phyloP scores from a whole-genome alignment of 2,329 filamentous ascomycete species.

The Lachnellula occidentalis region DNA sequence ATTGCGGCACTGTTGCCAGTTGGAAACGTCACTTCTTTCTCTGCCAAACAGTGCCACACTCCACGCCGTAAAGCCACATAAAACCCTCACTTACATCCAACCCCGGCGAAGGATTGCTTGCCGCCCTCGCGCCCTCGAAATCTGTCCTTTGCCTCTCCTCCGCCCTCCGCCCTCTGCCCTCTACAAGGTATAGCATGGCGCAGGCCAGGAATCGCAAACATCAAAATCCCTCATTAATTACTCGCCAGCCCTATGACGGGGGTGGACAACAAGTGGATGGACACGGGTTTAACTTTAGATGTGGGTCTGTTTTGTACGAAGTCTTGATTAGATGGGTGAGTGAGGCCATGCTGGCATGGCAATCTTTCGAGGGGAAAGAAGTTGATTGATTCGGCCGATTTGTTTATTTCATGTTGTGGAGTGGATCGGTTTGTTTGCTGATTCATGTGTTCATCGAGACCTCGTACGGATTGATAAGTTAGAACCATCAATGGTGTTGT shows the following conservation, averaged over 20 bases:
- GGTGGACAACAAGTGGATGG: neutral
- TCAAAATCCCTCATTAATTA: constrained; percentile 10
- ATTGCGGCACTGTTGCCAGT: too few relatives aligned
- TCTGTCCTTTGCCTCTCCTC: neutral
- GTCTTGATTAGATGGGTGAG: neutral
- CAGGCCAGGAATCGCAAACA: neutral
- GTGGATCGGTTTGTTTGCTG: neutral
- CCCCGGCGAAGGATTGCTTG: neutral
- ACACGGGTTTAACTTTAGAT: neutral
- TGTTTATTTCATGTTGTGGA: neutral
- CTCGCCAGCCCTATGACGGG: constrained; percentile 8
- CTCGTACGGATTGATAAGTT: neutral
- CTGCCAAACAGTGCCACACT: neutral
- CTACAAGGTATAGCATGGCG: neutral
- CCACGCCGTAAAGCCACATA: constrained; percentile 4
- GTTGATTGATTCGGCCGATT: neutral
- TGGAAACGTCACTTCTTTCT: too few relatives aligned
- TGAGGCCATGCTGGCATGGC: neutral
- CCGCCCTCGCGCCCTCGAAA: constrained; percentile 1
- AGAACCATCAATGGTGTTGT: neutral
- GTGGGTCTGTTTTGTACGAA: neutral
- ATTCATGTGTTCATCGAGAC: neutral
- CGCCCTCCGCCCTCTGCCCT: too few relatives aligned
- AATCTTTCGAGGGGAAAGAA: neutral
- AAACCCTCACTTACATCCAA: too few relatives aligned